Conservation (phyloP, 176 grass and related monocot genomes). For the Triticum dicoccoides region DNA sequence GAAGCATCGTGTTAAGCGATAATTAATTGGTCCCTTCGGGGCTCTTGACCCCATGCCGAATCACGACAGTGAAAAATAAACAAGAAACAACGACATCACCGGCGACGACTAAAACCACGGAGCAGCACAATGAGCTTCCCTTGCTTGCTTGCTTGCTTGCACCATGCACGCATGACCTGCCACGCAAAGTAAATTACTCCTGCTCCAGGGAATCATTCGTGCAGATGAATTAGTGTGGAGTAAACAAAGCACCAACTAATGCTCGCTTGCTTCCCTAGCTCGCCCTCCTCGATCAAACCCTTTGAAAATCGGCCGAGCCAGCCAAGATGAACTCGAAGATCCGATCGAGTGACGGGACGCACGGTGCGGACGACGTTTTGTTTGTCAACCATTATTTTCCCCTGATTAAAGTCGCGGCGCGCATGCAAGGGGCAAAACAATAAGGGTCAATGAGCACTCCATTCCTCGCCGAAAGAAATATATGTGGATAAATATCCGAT, state of each 20-base stretch:
- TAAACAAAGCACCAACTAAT: neutral
- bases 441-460: neutral
- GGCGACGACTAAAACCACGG: neutral
- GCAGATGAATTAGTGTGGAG: neutral
- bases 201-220: neutral
- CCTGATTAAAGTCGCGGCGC: neutral
- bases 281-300: neutral
- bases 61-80: constrained; percentile 6
- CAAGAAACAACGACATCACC: neutral
- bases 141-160: neutral
- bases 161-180: neutral
- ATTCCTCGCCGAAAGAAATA: neutral
- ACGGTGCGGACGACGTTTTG: neutral
- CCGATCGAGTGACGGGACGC: neutral
- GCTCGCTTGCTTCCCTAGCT: neutral
- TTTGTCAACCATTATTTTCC: neutral
- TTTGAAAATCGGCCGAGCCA: too few species aligned
- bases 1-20: neutral
- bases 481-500: neutral
- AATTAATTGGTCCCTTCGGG: constrained; percentile 14
- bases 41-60: constrained; percentile 28
- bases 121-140: neutral
- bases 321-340: neutral
- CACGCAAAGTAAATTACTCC: neutral
- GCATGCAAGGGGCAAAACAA: neutral